Percentiles rank a stretch among this genome's conserved stretches.
These are phyloP conservation scores for Mycena kentingensis DNA, from an alignment of 768 basidiomycete species.

Conservation along the genomic window DNA sequence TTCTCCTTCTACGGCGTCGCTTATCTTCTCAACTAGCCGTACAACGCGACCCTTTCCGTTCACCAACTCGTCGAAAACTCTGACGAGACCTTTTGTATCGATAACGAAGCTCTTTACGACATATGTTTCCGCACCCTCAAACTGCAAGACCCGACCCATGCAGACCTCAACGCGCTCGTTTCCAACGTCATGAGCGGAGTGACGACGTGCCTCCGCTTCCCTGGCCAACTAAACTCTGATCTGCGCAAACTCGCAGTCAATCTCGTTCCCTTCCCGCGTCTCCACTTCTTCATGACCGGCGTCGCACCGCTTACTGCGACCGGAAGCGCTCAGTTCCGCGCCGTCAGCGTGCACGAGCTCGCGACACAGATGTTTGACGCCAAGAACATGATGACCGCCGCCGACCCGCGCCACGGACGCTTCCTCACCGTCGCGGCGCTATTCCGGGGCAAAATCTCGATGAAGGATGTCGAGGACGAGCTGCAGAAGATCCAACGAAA, in stretches of 20 bases:
- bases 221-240: constrained; percentile 99
- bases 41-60: constrained; percentile 97
- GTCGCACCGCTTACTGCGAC: constrained; percentile 93
- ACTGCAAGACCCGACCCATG: constrained; percentile 91
- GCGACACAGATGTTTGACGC: constrained; percentile 99
- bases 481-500: constrained; percentile 98
- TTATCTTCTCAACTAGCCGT: constrained; percentile 57
- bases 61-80: constrained; percentile 99
- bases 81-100: constrained; percentile 99
- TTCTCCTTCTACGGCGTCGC: not conserved
- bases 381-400: constrained; percentile 99
- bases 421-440: constrained; percentile 95
- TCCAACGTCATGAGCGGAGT: constrained; percentile 99
- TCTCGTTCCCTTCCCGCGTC: constrained; percentile 99
- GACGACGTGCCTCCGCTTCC: constrained; percentile 98
- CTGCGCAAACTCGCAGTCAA: constrained; percentile 98
- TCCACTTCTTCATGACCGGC: constrained; percentile 99
- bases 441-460: constrained; percentile 99
- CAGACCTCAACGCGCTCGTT: constrained; percentile 96
- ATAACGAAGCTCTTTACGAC: constrained; percentile 98
- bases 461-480: constrained; percentile 99
- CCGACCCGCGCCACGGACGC: constrained; percentile 93
- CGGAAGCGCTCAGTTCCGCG: constrained; percentile 93
- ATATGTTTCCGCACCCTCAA: constrained; percentile 99
- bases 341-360: constrained; percentile 94